phyloP scores from a whole-genome alignment of 2,329 filamentous ascomycete genomes.

The Colletotrichum sp. region DNA sequence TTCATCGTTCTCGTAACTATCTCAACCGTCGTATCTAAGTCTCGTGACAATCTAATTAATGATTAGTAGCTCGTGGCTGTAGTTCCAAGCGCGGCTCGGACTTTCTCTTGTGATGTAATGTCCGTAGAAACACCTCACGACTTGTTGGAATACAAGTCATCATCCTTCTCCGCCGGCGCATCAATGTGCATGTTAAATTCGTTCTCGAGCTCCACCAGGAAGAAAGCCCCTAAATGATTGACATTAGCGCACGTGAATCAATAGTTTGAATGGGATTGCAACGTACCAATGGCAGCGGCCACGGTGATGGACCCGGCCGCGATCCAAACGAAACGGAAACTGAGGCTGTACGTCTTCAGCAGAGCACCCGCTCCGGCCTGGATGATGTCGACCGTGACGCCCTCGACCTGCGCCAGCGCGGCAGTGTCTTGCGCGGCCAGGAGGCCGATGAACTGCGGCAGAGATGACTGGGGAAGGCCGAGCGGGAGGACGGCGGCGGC shows the following conservation, averaged over 20 bases:
- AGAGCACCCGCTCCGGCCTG: constrained; percentile 27
- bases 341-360: constrained; percentile 29
- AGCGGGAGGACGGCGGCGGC: constrained; percentile 31
- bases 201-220: constrained; percentile 33
- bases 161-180: constrained; percentile 37
- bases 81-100: neutral
- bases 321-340: constrained; percentile 37
- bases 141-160: constrained; percentile 8
- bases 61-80: neutral
- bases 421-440: constrained; percentile 30
- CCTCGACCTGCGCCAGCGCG: constrained; percentile 29
- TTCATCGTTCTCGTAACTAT: neutral
- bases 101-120: neutral
- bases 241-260: neutral
- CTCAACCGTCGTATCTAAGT: neutral
- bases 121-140: neutral
- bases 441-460: constrained; percentile 30
- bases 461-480: constrained; percentile 27
- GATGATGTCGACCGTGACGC: constrained; percentile 32
- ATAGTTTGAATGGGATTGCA: neutral
- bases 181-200: constrained; percentile 43
- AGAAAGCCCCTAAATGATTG: neutral
- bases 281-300: constrained; percentile 30
- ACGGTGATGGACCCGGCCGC: constrained; percentile 31
- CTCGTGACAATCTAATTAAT: neutral